Conservation (phyloP, 129 eudicot genomes). For the Mikania micrantha region DNA sequence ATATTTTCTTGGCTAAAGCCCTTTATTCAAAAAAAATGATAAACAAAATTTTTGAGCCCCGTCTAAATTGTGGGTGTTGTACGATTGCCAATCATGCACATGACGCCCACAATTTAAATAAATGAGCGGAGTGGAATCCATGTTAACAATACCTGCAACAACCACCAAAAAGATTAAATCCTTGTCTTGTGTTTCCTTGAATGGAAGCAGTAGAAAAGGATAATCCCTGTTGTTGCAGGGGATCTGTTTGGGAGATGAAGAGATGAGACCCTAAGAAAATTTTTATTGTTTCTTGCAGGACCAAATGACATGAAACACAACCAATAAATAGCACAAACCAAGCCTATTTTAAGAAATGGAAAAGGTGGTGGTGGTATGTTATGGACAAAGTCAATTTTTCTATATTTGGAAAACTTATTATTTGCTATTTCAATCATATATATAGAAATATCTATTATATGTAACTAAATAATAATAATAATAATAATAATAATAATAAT, state of each 20-base stretch:
- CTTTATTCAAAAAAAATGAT: too few species aligned
- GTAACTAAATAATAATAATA: too few species aligned
- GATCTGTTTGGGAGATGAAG: not conserved
- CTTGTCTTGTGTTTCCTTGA: conserved; percentile 27
- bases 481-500: too few species aligned
- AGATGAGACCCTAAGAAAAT: conserved; percentile 7
- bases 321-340: not conserved
- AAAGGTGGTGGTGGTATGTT: conserved; percentile 6
- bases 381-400: not conserved
- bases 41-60: too few species aligned
- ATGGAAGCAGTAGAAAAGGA: conserved; percentile 17
- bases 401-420: not conserved
- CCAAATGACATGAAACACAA: not conserved
- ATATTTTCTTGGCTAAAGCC: too few species aligned
- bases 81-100: not conserved
- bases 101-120: too few species aligned
- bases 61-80: too few species aligned
- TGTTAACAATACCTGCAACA: conserved; percentile 17
- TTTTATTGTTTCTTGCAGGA: not conserved
- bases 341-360: conserved; percentile 7
- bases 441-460: too few species aligned
- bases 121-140: not conserved
- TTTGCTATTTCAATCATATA: too few species aligned
- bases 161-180: conserved; percentile 10
- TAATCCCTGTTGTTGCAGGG: conserved; percentile 15